These are phyloP conservation scores for Leishmania arabica DNA, from an alignment of 208 protist species.

Conservation along the genomic window DNA sequence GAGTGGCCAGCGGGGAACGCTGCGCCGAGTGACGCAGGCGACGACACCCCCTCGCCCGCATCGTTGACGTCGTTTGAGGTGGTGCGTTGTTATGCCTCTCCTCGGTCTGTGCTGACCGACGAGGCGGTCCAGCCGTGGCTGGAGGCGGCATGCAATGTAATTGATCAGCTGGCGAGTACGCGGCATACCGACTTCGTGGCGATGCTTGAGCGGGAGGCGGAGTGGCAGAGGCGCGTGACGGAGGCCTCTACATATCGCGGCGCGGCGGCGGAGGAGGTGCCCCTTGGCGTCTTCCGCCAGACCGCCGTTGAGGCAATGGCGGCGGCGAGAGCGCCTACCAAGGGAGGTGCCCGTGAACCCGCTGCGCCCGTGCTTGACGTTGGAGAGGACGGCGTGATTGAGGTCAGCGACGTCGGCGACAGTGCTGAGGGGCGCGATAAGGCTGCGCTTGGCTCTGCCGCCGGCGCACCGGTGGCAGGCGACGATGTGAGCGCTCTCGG, in stretches of 20 bases:
- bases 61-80: slow-evolving; percentile 12
- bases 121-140: slow-evolving; percentile 15
- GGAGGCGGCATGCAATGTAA: slow-evolving; percentile 9
- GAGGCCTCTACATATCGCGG: neutral
- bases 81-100: slow-evolving; percentile 12
- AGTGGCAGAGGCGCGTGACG: slow-evolving; percentile 10
- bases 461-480: neutral
- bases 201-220: slow-evolving; percentile 20
- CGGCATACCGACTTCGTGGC: slow-evolving; percentile 14
- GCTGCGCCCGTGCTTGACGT: neutral
- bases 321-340: neutral
- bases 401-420: neutral
- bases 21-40: neutral
- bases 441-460: neutral
- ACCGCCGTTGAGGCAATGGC: neutral
- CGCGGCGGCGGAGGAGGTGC: neutral
- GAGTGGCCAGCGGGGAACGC: neutral
- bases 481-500: neutral
- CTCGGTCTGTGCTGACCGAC: slow-evolving; percentile 12
- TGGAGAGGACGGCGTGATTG: slow-evolving; percentile 1
- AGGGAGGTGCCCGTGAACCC: neutral
- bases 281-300: neutral
- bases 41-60: neutral
- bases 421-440: neutral
- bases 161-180: slow-evolving; percentile 21